Evolutionary conservation across 208 protist genomes (phyloP).

Genomic region (Leishmania lainsoni): DNA sequence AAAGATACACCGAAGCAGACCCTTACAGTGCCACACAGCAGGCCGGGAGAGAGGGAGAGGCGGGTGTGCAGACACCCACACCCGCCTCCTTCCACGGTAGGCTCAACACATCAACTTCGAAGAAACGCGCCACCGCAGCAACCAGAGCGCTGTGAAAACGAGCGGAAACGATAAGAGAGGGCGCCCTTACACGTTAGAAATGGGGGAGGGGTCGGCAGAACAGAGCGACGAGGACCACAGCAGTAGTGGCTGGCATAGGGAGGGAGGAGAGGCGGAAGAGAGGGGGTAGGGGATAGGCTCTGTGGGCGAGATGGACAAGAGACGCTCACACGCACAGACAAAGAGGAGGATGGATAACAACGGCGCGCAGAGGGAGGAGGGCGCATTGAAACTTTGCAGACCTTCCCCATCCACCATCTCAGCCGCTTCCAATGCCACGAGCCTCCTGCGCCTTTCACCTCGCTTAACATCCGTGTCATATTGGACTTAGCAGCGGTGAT

Average conservation of each 20-base stretch:
- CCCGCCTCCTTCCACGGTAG: background rate
- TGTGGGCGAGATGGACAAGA: background rate
- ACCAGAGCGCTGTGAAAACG: too few relatives aligned
- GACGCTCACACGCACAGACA: background rate
- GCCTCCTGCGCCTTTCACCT: background rate
- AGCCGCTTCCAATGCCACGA: background rate
- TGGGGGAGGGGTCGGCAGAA: background rate
- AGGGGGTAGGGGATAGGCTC: background rate
- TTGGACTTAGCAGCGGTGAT: background rate
- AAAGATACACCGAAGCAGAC: background rate
- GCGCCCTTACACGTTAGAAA: slow-evolving; percentile 3
- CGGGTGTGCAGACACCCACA: background rate
- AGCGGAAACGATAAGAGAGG: background rate
- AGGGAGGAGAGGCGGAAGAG: background rate
- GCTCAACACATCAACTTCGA: background rate
- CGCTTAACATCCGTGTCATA: background rate
- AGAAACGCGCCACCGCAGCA: background rate
- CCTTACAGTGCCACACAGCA: background rate
- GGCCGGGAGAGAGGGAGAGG: background rate
- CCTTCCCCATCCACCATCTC: background rate
- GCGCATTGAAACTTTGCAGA: background rate
- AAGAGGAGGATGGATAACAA: background rate
- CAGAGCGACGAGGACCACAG: background rate
- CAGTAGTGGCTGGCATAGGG: background rate
- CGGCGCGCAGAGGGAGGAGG: background rate